phyloP scores from a whole-genome alignment of 1,284 basidiomycete species.

The Porodaedalea pini region DNA sequence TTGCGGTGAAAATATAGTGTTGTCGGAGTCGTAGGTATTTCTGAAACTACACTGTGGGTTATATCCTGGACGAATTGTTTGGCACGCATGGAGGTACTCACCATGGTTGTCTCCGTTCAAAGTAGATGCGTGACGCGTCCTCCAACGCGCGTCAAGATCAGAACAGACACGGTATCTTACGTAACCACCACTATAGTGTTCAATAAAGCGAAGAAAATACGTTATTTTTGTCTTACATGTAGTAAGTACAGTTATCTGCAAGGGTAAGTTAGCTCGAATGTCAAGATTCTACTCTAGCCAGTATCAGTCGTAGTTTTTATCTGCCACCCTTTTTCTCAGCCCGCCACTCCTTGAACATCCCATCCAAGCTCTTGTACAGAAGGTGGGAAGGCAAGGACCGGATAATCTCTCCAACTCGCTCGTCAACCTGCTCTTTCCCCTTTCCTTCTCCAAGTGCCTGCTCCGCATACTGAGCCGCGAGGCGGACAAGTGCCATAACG shows the following conservation, averaged over 20 bases:
- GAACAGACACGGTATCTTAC: neutral
- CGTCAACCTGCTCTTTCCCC: constrained; percentile 69
- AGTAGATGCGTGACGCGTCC: constrained; percentile 19
- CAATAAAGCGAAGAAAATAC: neutral
- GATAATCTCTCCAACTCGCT: constrained; percentile 84
- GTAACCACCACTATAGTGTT: neutral
- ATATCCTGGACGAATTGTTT: neutral
- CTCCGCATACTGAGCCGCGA: constrained; percentile 77
- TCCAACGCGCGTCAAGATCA: constrained; percentile 9
- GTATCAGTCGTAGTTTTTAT: neutral
- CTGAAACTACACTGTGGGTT: constrained; percentile 61
- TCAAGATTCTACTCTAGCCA: neutral
- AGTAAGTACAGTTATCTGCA: neutral
- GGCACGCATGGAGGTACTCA: constrained; percentile 4
- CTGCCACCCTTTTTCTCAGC: constrained; percentile 65
- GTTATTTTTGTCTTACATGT: neutral
- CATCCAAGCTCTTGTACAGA: constrained; percentile 85
- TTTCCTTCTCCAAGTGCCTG: constrained; percentile 62
- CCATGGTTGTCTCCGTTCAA: constrained; percentile 1
- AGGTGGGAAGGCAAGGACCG: constrained; percentile 80
- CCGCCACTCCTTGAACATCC: constrained; percentile 89
- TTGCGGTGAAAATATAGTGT: constrained; percentile 93
- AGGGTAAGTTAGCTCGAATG: neutral
- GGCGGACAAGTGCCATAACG: constrained; percentile 84
- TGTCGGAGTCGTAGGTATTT: constrained; percentile 95